Evolutionary conservation across 1,284 basidiomycete genomes (phyloP).

Genomic region (Mycena citricolor): DNA sequence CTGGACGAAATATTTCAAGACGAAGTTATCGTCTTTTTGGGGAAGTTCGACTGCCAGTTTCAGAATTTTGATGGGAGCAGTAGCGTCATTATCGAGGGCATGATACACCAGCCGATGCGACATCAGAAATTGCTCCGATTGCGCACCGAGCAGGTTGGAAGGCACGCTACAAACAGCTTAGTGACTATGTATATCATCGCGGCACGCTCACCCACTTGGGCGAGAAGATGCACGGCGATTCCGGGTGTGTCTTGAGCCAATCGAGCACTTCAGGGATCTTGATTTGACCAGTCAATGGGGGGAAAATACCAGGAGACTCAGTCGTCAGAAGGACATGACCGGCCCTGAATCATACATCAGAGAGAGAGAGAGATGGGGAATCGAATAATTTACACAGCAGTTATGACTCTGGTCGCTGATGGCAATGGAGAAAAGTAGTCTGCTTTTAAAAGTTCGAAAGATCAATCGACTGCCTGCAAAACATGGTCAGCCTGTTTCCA

Average conservation of each 20-base stretch:
- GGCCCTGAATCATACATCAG: conserved; percentile 39
- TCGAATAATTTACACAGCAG: conserved; percentile 46
- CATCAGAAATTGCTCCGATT: conserved; percentile 38
- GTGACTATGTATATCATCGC: conserved; percentile 7
- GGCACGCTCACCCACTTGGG: conserved; percentile 45
- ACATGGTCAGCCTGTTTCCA: no score
- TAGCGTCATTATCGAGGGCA: conserved; percentile 28
- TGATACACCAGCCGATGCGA: conserved; percentile 61
- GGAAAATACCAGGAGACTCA: conserved; percentile 36
- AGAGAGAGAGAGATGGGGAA: background rate
- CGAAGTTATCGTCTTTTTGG: background rate
- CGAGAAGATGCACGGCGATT: conserved; percentile 46
- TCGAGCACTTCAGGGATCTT: conserved; percentile 44
- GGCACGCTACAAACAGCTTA: conserved; percentile 43
- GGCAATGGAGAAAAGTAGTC: conserved; percentile 8
- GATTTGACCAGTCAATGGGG: conserved; percentile 51
- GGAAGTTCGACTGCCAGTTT: conserved; percentile 17
- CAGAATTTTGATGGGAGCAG: conserved; percentile 5
- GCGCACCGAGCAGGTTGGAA: conserved; percentile 35
- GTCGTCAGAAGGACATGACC: conserved; percentile 59
- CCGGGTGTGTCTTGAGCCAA: conserved; percentile 43
- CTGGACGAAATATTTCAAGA: conserved; percentile 30
- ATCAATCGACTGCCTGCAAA: conserved; percentile 24
- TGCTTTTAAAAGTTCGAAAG: conserved; percentile 18
- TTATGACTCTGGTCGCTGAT: conserved; percentile 29